Evolutionary conservation across 345 rosid species (phyloP).

Genomic region (Brassica napus): DNA sequence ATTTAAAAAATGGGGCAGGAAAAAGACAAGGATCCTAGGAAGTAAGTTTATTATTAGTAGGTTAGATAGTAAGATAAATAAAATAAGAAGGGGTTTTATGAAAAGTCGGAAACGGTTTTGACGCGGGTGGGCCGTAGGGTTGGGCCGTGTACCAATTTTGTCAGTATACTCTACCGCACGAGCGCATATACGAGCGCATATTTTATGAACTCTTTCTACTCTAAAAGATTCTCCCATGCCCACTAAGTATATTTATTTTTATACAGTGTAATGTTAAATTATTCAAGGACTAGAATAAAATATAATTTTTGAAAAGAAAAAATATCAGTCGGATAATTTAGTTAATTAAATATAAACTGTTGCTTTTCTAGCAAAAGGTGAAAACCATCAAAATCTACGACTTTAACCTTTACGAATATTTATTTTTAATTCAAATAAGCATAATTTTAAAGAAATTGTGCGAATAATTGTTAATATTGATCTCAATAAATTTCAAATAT

Average conservation of each 20-base stretch:
- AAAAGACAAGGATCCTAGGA: slow-evolving; percentile 9
- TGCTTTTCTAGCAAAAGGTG: not conserved
- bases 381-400: not conserved
- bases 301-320: not conserved
- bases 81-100: slow-evolving; percentile 24
- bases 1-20: not conserved
- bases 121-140: slow-evolving; percentile 40
- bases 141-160: slow-evolving; percentile 31
- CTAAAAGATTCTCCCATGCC: slow-evolving; percentile 30
- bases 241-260: slow-evolving; percentile 13
- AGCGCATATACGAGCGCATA: slow-evolving; percentile 4
- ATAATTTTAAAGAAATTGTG: not conserved
- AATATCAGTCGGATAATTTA: not conserved
- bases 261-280: slow-evolving; percentile 4
- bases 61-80: not conserved
- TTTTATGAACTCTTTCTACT: slow-evolving; percentile 25
- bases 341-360: not conserved
- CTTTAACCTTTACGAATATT: not conserved
- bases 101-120: slow-evolving; percentile 28
- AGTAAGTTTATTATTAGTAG: slow-evolving; percentile 3
- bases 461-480: not conserved
- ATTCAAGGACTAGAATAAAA: not conserved
- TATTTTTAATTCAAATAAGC: not conserved
- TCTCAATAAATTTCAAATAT: not conserved
- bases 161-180: slow-evolving; percentile 42